Conservation (phyloP, 2,329 filamentous ascomycete genomes). For the Epicoccum nigrum region DNA sequence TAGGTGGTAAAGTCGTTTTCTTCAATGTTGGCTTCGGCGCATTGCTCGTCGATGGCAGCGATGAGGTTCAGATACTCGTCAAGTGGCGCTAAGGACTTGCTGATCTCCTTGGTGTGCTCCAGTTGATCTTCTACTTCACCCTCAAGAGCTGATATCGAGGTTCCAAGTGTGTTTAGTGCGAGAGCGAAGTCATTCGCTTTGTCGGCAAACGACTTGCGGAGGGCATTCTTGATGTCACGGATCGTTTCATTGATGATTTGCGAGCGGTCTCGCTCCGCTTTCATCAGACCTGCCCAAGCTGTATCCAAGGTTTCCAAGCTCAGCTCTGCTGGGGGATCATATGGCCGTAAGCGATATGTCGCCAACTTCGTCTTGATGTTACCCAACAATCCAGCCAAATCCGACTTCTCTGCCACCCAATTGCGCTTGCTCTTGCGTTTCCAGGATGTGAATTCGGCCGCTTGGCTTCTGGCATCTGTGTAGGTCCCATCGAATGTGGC, state of each 20-base stretch:
- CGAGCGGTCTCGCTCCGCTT: conserved; percentile 84
- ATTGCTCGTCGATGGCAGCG: conserved; percentile 82
- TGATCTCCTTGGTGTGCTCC: conserved; percentile 82
- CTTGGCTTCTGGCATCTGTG: conserved; percentile 86
- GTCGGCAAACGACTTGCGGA: conserved; percentile 91
- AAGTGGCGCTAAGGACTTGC: conserved; percentile 84
- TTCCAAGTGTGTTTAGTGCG: conserved; percentile 90
- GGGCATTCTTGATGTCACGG: conserved; percentile 94
- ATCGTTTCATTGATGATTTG: conserved; percentile 98
- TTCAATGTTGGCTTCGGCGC: conserved; percentile 95
- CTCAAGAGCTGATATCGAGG: conserved; percentile 95
- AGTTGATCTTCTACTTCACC: conserved; percentile 96
- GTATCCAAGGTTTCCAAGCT: conserved; percentile 80
- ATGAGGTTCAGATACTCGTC: conserved; percentile 91
- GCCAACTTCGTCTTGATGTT: conserved; percentile 99
- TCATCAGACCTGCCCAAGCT: conserved; percentile 80
- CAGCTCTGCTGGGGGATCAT: conserved; percentile 85
- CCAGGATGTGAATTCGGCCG: conserved; percentile 80
- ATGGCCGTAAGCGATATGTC: conserved; percentile 89
- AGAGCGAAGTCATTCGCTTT: conserved; percentile 98
- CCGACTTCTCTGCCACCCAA: conserved; percentile 98
- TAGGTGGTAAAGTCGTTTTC: conserved; percentile 99
- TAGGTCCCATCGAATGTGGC: conserved; percentile 91
- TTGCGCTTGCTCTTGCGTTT: conserved; percentile 89
- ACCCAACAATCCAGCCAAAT: conserved; percentile 87